phyloP scores from a whole-genome alignment of 2,329 filamentous ascomycete species.

The Fusarium oxysporum region DNA sequence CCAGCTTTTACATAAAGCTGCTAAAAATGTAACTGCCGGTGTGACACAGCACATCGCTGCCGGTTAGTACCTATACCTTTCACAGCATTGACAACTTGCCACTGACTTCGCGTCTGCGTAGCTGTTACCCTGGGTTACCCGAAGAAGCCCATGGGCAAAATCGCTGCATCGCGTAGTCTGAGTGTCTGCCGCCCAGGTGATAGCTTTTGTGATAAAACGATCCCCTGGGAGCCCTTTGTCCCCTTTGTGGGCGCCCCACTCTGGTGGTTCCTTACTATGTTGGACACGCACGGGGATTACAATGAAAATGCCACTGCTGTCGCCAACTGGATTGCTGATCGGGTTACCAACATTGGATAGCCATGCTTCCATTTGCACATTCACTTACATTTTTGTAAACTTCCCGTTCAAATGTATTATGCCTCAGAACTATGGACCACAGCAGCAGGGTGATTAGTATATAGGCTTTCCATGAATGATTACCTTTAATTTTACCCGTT shows the following conservation, averaged over 20 bases:
- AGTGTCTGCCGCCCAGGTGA: not conserved
- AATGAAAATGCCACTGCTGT: not conserved
- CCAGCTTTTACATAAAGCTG: not conserved
- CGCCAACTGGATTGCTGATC: not conserved
- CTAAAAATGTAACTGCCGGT: not conserved
- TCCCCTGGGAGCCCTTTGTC: not conserved
- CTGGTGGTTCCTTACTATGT: no score
- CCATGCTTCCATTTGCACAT: not conserved
- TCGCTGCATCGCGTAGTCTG: not conserved
- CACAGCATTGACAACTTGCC: fast-evolving
- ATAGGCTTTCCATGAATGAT: not conserved
- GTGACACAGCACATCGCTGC: not conserved
- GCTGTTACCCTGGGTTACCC: constrained; percentile 1
- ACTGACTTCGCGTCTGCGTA: not conserved
- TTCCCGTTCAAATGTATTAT: not conserved
- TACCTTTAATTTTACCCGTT: not conserved
- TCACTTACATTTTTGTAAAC: not conserved
- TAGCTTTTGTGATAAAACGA: not conserved
- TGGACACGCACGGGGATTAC: no score
- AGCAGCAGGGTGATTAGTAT: not conserved
- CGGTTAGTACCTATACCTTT: not conserved
- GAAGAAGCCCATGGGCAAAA: not conserved
- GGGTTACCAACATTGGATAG: not conserved
- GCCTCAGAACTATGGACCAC: not conserved
- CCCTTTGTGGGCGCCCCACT: no score